Base-by-base conservation (phyloP, 192 early-diverging fungal genomes). In the Glomus cerebriforme region DNA sequence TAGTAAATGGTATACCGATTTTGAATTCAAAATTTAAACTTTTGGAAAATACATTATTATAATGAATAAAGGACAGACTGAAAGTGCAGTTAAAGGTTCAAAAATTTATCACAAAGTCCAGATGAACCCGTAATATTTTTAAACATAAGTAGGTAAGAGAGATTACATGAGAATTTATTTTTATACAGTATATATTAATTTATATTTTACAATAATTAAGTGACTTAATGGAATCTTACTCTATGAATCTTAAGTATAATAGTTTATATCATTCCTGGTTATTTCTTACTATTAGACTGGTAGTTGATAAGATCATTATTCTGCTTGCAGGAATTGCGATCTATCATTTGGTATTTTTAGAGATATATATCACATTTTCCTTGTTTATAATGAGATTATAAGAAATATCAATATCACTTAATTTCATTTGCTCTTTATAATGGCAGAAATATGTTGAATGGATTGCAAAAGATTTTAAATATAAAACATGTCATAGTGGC, bases 171-270 rank as follows among this genome's bases (percentile, higher is more conserved):
- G 43, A 45, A 59, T 74, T 74, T 74, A 58, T 62, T 22, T 74
- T 29, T 74, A 74, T n/a, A n/a, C n/a, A n/a, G n/a, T 74, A 74
- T 58, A 37, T 4, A 74, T 37, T 15, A 22, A 74, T 63, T 74
- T 31, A 39, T 74, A 22, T 63, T 27, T 59, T 74, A 13, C 37
- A 32, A 29, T 37, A 58, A 47, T 29, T 58, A 37, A 27, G 72
- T 6, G 37, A 29, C 15, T 74, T 74, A 39, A 74, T 74, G 72
- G 37, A 74, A 74, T 74, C 72, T 4, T 74, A 58, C 47, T 59
- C 39, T 39, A 74, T 74, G 72, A 32, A 74, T 32, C 47, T 74
- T 29, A 74, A 74, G 47, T 74, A 74, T 15, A 32, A 74, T 27
- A 32, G 72, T 31, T 74, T 39, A 45, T 74, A 74, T 32, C 47